Evolutionary conservation across 768 basidiomycete genomes (phyloP).

Genomic region (Boletus sp.): DNA sequence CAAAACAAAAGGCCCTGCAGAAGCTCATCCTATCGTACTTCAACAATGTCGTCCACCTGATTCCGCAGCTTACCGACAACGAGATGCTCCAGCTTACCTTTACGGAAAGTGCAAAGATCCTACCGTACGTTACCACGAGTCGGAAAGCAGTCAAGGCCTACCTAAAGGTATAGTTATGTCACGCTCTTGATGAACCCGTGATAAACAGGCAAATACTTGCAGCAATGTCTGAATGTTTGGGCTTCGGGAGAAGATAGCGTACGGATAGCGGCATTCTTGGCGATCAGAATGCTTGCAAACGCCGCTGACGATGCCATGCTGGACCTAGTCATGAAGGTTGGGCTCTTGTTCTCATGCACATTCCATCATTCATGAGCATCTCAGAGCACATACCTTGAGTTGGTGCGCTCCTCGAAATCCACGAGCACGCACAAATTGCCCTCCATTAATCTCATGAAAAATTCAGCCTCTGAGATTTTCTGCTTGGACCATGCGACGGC

Average conservation of each 20-base stretch:
- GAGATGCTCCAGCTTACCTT: slow-evolving; percentile 68
- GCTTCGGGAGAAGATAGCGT: slow-evolving; percentile 75
- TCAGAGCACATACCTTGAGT: slow-evolving; percentile 83
- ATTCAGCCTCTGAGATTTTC: slow-evolving; percentile 91
- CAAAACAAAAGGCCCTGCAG: slow-evolving; percentile 79
- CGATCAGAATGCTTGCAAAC: slow-evolving; percentile 75
- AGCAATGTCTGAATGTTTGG: slow-evolving; percentile 87
- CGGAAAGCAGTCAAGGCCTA: slow-evolving; percentile 84
- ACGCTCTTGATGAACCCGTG: neutral
- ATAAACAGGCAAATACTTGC: neutral
- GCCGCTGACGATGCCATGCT: slow-evolving; percentile 75
- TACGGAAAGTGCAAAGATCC: slow-evolving; percentile 79
- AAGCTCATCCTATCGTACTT: slow-evolving; percentile 89
- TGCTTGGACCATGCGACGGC: slow-evolving; percentile 66
- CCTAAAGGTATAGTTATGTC: slow-evolving; percentile 64
- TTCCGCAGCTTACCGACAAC: slow-evolving; percentile 70
- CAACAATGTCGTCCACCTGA: slow-evolving; percentile 76
- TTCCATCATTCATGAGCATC: neutral
- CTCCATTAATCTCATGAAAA: slow-evolving; percentile 95
- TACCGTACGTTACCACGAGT: slow-evolving; percentile 84
- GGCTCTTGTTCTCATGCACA: neutral
- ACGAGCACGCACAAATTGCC: slow-evolving; percentile 88
- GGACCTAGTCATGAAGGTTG: slow-evolving; percentile 84
- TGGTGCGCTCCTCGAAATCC: slow-evolving; percentile 80
- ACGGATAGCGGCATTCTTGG: slow-evolving; percentile 82